Evolutionary conservation across 805 yeast genomes (phyloP).

Genomic region (Metschnikowia arizonensis): DNA sequence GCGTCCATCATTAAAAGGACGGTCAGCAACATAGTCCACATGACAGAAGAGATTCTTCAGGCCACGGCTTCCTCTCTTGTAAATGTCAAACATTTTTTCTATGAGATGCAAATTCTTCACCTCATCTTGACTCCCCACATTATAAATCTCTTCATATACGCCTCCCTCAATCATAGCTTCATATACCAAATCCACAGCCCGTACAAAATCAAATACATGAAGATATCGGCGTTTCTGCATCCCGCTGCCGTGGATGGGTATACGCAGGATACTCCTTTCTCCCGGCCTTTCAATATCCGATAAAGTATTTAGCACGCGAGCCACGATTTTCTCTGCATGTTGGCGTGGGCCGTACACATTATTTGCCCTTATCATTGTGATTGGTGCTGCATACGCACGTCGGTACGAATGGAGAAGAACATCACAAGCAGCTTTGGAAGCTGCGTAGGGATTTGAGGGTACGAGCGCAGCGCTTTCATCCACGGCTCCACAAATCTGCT

Average conservation of each 20-base stretch:
- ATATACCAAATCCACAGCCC: conserved; percentile 35
- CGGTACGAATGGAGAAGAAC: conserved; percentile 44
- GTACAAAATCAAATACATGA: conserved; percentile 39
- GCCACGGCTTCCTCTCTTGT: background rate
- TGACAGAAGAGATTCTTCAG: conserved; percentile 8
- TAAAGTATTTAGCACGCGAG: conserved; percentile 14
- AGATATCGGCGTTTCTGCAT: conserved; percentile 40
- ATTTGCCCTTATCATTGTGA: conserved; percentile 43
- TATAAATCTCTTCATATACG: conserved; percentile 20
- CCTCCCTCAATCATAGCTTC: conserved; percentile 1
- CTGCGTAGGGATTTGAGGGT: conserved; percentile 57
- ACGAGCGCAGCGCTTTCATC: conserved; percentile 36
- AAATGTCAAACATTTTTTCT: conserved; percentile 17
- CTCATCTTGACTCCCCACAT: conserved; percentile 17
- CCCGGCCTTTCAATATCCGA: background rate
- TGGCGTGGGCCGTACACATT: conserved; percentile 54
- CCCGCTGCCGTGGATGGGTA: conserved; percentile 49
- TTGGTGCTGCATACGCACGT: conserved; percentile 41
- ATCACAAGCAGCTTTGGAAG: conserved; percentile 53
- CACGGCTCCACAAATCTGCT: conserved; percentile 22
- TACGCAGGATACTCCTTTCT: conserved; percentile 13
- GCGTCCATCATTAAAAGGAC: conserved; percentile 31
- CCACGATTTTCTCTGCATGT: conserved; percentile 52
- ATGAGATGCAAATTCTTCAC: conserved; percentile 20
- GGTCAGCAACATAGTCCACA: conserved; percentile 26